Percentiles rank a stretch among this genome's conserved stretches.
These are phyloP conservation scores for Saccharum hybrid DNA, from an alignment of 202 grass and related monocot genomes.

Conservation along the genomic window DNA sequence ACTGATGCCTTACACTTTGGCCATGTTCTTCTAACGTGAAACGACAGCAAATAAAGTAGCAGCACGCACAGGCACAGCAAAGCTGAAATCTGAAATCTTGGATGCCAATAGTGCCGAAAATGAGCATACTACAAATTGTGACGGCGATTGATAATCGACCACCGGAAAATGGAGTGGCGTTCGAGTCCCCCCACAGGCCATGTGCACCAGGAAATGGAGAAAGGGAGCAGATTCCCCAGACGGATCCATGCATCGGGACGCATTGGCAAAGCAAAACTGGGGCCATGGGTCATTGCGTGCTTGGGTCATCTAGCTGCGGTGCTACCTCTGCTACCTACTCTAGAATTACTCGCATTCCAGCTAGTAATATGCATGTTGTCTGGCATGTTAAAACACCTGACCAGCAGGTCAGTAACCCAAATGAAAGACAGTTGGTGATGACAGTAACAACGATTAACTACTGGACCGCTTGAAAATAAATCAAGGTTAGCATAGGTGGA, in stretches of 20 bases:
- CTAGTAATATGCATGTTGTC: neutral
- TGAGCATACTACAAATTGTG: neutral
- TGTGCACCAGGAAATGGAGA: conserved; percentile 32
- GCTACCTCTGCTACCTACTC: neutral
- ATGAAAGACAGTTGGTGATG: neutral
- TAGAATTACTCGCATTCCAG: neutral
- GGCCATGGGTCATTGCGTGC: neutral
- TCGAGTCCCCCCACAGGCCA: neutral
- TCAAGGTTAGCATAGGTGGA: neutral
- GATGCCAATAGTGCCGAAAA: neutral
- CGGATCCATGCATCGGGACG: neutral
- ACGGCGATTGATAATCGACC: too few relatives aligned
- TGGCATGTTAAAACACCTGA: neutral
- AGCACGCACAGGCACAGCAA: neutral
- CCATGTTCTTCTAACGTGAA: conserved; percentile 37
- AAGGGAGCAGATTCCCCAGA: neutral
- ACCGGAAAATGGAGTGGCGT: neutral
- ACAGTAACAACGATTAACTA: neutral
- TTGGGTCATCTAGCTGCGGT: neutral
- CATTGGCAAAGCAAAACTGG: conserved; percentile 1
- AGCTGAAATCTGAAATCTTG: neutral
- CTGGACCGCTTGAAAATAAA: neutral
- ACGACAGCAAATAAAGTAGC: conserved; percentile 6
- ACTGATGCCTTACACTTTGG: too few relatives aligned
- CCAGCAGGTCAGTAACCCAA: neutral